Percentiles rank a stretch among this genome's conserved stretches.
Conservation (phyloP, 257 asterid species). For the Orobanche coerulescens region DNA sequence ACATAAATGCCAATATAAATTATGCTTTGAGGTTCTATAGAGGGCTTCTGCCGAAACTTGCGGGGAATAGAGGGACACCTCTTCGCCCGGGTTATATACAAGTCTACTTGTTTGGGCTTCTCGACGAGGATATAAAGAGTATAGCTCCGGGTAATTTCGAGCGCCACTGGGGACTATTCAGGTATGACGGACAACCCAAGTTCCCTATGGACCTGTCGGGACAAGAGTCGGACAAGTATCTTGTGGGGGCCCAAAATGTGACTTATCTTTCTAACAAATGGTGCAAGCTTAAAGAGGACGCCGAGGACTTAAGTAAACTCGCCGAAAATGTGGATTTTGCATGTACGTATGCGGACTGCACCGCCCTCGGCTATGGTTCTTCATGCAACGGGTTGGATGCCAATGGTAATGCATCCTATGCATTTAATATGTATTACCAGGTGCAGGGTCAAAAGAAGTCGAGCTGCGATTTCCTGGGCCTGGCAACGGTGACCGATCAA, state of each 20-base stretch:
- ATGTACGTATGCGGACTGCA: constrained; percentile 61
- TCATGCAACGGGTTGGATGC: constrained; percentile 67
- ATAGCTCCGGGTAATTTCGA: constrained; percentile 69
- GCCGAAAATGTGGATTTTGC: constrained; percentile 55
- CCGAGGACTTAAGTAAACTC: constrained; percentile 43
- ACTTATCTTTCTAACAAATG: constrained; percentile 48
- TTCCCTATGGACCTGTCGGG: constrained; percentile 65
- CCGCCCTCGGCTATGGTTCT: constrained; percentile 70
- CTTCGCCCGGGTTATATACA: constrained; percentile 59
- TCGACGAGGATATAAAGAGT: constrained; percentile 73
- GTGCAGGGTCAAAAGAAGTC: constrained; percentile 40
- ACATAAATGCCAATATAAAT: constrained; percentile 47
- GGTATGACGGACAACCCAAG: constrained; percentile 76
- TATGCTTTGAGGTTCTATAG: constrained; percentile 50
- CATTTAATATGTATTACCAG: constrained; percentile 65
- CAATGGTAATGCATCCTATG: constrained; percentile 62
- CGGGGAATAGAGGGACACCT: constrained; percentile 63
- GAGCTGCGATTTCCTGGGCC: constrained; percentile 56
- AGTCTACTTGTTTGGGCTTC: constrained; percentile 68
- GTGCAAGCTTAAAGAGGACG: constrained; percentile 51
- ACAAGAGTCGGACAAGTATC: constrained; percentile 38
- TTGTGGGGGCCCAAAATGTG: constrained; percentile 51
- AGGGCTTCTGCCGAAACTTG: constrained; percentile 61
- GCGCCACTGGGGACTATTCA: constrained; percentile 81
- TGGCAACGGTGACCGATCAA: constrained; percentile 44